Evolutionary conservation across 2,329 filamentous ascomycete genomes (phyloP), one percentile per base, ranked within the genome.

Genomic region (Penicillium nordicum): DNA sequence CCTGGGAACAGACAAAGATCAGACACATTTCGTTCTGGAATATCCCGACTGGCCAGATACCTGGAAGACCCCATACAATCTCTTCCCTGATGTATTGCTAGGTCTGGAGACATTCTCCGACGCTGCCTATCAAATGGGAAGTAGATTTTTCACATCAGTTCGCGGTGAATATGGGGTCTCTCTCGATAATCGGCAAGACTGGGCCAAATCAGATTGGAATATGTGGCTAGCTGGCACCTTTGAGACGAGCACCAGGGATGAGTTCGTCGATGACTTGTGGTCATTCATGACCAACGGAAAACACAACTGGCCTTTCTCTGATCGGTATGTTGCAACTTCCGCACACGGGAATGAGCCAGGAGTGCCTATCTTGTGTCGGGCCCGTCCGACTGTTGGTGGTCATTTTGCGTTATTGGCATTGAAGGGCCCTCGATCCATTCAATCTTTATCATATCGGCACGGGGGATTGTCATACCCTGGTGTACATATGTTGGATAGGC

Each of bases 181-280:
- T 6, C 68, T 79, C 5, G 75, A 78, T 41, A 67, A 70, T 48
- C 61, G 69, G 27, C 73, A 74, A 27, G 65, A 74, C 29, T 79
- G 74, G 72, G 72, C 68, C 36, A 78, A 79, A 59, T 74, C 72
- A 2, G 76, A 79, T 58, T 77, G 74, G 78, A 76, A 76, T 56
- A 74, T 77, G 63, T 78, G 74, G 72, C 60, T 71, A n/a, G 75
- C 74, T 16, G 72, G 63, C 21, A 72, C 69, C 2, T 67, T 73
- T 36, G 65, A 70, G 37, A 46, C 53, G 32, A 63, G 58, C 45
- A 68, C 69, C 7, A 67, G 69, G 7, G 59, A 63, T 27, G 63
- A 70, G 64, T 74, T 77, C 38, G 67, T 78, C 29, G 63, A 76
- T 56, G 73, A 76, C 50, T 59, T 77, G n/a, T 75, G 74, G 66